Evolutionary conservation across 768 basidiomycete species (phyloP).

Genomic region (Cystobasidiopsis lactophilus): DNA sequence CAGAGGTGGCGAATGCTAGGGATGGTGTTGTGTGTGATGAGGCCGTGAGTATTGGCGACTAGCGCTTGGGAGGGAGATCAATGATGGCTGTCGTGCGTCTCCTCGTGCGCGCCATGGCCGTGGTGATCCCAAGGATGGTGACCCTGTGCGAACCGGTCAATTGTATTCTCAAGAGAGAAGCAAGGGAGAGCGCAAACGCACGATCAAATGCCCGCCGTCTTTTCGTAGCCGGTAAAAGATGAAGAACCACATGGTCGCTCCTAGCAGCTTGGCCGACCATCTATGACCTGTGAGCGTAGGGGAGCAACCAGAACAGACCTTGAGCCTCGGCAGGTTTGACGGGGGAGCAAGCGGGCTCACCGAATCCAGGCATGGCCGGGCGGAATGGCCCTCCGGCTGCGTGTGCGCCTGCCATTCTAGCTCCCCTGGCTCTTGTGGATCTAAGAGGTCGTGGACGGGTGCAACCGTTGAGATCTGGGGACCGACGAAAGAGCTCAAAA

Average conservation of each 20-base stretch:
- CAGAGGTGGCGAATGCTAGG: no score
- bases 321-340: no score
- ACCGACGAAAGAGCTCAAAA: neutral
- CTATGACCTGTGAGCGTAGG: neutral
- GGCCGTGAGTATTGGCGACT: no score
- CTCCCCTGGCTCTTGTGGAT: neutral
- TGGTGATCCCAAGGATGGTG: conserved; percentile 1
- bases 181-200: neutral
- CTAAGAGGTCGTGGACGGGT: neutral
- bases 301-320: neutral
- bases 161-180: neutral
- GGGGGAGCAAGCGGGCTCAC: no score
- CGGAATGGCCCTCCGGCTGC: neutral
- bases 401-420: neutral
- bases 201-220: neutral
- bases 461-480: neutral
- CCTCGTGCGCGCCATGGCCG: neutral
- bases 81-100: neutral
- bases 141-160: neutral
- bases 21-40: no score
- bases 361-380: neutral
- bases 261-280: neutral
- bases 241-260: conserved; percentile 1
- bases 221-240: neutral
- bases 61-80: no score